Evolutionary conservation across 805 yeast genomes (phyloP), one percentile per base, ranked within the genome.

Genomic region (Pichia phayaonensis): DNA sequence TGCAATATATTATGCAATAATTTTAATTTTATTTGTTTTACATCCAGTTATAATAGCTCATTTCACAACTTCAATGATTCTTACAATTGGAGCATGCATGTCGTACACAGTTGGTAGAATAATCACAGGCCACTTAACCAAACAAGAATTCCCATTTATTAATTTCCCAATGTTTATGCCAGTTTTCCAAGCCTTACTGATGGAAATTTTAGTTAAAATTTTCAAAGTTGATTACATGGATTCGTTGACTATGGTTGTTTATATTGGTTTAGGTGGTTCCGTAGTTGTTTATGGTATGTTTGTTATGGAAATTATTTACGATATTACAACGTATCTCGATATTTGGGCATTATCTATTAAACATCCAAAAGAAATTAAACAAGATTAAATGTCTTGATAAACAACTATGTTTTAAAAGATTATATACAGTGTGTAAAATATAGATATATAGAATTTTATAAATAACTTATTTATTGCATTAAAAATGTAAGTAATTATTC

Each of bases 41-140:
- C 76, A 78, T 63, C 81, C 90, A 8, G 70, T 74, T 21, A 68
- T 80, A 24, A 63, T 87, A 42, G 54, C 65, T 29, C 57, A 56
- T 2, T 68, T 69, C 56, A 73, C 76, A 1, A 66, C 76, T 47
- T 85, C 95, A 34, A 74, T 84, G 56, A 70, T 83, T 22, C 61
- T 85, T 44, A 77, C 90, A 27, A 80, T 86, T 60, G 95, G 95
- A 1, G 73, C 84, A 47, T 76, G 86, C 1, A 69, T 85, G 57
- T 96, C 98, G 0, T 84, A 86, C 61, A 73, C 80, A 4, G 97
- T 92, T n/a, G 97, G 97, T 5, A 79, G 94, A 63, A 88, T 90
- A 55, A 90, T 90, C 60, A 73, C 84, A 50, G 90, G 88, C 2
- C 98, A 90, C 65, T 77, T 92, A 57, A 87, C 97, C 0, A 69